A percentile compares a stretch with the other conserved stretches of the same genome.
phyloP scores from a whole-genome alignment of 2,329 filamentous ascomycete species.

The Xylariales sp. region DNA sequence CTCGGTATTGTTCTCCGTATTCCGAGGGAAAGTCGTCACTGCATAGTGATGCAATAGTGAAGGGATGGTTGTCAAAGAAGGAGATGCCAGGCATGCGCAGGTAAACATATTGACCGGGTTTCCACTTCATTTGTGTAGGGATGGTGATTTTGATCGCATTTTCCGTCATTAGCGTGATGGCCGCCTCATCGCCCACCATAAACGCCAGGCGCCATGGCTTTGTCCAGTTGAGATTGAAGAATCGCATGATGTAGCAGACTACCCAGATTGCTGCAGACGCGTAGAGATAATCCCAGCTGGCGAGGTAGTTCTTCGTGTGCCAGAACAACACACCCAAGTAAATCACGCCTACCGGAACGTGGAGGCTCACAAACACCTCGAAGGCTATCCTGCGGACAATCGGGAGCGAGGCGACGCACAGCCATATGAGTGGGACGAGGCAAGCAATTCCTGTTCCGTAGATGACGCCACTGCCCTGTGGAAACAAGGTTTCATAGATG shows the following conservation, averaged over 20 bases:
- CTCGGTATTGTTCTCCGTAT: constrained; percentile 82
- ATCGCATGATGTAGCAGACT: constrained; percentile 65
- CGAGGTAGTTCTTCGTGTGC: constrained; percentile 91
- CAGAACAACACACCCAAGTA: constrained; percentile 88
- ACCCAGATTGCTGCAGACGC: constrained; percentile 76
- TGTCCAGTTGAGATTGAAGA: constrained; percentile 88
- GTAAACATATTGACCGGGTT: constrained; percentile 91
- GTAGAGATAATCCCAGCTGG: constrained; percentile 86
- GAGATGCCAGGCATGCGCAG: constrained; percentile 91
- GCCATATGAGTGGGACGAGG: constrained; percentile 73
- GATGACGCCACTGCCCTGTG: constrained; percentile 59
- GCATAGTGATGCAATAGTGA: constrained; percentile 89
- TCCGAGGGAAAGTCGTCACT: constrained; percentile 90
- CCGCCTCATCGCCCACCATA: constrained; percentile 86
- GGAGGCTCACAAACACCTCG: constrained; percentile 78
- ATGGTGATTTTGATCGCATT: constrained; percentile 96
- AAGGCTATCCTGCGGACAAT: constrained; percentile 74
- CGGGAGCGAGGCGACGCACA: constrained; percentile 81
- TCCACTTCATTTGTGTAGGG: constrained; percentile 89
- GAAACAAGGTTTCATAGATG: constrained; percentile 68
- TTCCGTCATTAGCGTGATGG: constrained; percentile 83
- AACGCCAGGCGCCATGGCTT: constrained; percentile 76
- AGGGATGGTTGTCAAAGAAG: constrained; percentile 87
- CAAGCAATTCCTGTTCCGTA: constrained; percentile 86
- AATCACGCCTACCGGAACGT: constrained; percentile 74